Evolutionary conservation across 345 rosid species (phyloP), one percentile per base, ranked within the genome.

Genomic region (Acer saccharum): DNA sequence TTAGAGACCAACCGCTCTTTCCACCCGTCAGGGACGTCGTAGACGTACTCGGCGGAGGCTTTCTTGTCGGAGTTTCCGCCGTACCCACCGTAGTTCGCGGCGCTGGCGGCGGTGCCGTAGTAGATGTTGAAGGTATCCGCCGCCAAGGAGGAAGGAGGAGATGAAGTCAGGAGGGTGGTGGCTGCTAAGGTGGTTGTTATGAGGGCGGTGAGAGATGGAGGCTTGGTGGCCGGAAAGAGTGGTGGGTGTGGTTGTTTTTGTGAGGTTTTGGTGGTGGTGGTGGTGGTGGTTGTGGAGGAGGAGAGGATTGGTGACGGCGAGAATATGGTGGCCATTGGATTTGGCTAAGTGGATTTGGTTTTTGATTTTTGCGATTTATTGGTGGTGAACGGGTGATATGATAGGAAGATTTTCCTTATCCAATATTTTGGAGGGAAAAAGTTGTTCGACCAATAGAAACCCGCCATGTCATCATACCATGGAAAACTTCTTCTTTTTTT

Each of bases 91-190:
- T 95, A 95, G 83, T 93, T 95, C 44, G 98, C 92, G 39, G 98
- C 97, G 81, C 98, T 95, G 77, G 98, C 97, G 29, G 98, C 98
- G 46, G 98, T 95, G 78, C 97, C 98, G 86, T 93, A 93, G 91
- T 93, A 95, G 68, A 93, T 0, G 64, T 73, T 66, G 89, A 77
- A 95, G 23, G 90, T 12, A 48, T 87, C 86, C 7, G 93, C 91
- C 0, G 89, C 39, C 6, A 35, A 4, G 39, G 39, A 76, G 17
- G 91, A 90, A 7, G 97, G 90, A 17, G 77, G 90, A 13, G 77
- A 73, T 61, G 91, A 29, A 50, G 90, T 76, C 18, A 93, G 65
- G 58, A 90, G 72, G n/a, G 93, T 48, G 68, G 90, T 73, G 32
- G 93, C 83, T 44, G 91, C 91, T 12, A 88, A 67, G 3, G 89